Conservation (phyloP, 1,284 basidiomycete species). For the Leccinum holopus region DNA sequence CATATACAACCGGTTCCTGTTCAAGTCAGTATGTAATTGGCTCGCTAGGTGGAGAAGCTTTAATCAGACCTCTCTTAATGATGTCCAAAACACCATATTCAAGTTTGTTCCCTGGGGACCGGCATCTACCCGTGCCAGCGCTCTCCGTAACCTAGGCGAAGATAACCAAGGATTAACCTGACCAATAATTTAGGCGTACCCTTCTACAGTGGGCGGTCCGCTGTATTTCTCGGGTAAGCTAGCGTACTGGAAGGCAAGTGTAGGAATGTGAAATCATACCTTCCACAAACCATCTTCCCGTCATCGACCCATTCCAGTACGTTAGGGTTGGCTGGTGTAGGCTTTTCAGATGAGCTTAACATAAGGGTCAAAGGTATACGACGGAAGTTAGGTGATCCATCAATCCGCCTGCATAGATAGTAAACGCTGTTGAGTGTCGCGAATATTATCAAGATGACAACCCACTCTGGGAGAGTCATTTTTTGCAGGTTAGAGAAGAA, state of each 20-base stretch:
- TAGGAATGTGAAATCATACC: constrained; percentile 42
- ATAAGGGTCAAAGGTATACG: constrained; percentile 66
- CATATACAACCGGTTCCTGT: constrained; percentile 92
- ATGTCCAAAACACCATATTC: too few relatives aligned
- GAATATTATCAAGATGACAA: constrained; percentile 13
- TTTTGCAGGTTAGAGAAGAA: constrained; percentile 96
- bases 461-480: constrained; percentile 89
- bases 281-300: constrained; percentile 80
- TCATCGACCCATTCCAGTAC: constrained; percentile 41
- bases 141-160: too few relatives aligned
- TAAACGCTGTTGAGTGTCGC: constrained; percentile 1
- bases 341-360: constrained; percentile 37
- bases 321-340: constrained; percentile 34
- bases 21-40: constrained; percentile 5
- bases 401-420: constrained; percentile 66
- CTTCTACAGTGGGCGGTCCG: constrained; percentile 73
- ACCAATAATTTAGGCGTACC: too few relatives aligned
- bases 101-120: too few relatives aligned
- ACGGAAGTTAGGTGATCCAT: constrained; percentile 92
- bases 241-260: not conserved
- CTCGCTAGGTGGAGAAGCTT: too few relatives aligned
- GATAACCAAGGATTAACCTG: too few relatives aligned
- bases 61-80: too few relatives aligned
- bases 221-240: constrained; percentile 38
- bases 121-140: too few relatives aligned